Percentiles rank a stretch among this genome's conserved stretches.
These are phyloP conservation scores for Fonsecaea nubica DNA, from an alignment of 2,329 filamentous ascomycete genomes.

Conservation along the genomic window DNA sequence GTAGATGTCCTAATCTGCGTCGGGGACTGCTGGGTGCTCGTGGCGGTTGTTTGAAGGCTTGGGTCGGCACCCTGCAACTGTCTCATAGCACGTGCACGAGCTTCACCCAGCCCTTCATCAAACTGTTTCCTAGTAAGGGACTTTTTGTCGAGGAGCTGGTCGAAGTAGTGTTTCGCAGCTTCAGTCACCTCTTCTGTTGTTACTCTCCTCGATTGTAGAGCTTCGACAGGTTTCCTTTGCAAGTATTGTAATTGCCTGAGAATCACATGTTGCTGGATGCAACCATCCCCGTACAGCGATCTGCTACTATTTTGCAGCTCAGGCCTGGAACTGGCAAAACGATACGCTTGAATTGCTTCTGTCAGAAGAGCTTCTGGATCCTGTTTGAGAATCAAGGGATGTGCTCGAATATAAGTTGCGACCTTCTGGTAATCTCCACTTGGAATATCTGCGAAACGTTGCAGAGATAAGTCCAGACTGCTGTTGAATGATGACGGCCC, in stretches of 20 bases:
- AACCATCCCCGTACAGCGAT: background rate
- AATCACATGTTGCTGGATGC: background rate
- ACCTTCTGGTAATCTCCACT: background rate
- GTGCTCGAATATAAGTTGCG: background rate
- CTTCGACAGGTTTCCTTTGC: background rate
- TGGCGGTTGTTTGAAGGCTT: background rate
- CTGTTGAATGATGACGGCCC: background rate
- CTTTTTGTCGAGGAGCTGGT: background rate
- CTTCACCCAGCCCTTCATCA: background rate
- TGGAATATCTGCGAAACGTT: background rate
- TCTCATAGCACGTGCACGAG: background rate
- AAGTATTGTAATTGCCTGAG: background rate
- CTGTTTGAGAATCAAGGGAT: background rate
- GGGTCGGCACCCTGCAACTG: background rate
- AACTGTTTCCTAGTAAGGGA: background rate
- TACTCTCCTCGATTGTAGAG: background rate
- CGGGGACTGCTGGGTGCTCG: background rate
- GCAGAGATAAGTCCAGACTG: background rate
- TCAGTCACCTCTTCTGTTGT: background rate
- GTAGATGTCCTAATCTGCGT: background rate
- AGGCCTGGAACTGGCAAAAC: background rate
- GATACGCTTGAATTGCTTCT: background rate
- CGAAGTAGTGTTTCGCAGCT: background rate
- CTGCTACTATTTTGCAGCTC: background rate
- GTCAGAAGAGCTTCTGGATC: background rate